Base-by-base conservation (phyloP, 2,329 filamentous ascomycete species). In the Phialophora expanda region DNA sequence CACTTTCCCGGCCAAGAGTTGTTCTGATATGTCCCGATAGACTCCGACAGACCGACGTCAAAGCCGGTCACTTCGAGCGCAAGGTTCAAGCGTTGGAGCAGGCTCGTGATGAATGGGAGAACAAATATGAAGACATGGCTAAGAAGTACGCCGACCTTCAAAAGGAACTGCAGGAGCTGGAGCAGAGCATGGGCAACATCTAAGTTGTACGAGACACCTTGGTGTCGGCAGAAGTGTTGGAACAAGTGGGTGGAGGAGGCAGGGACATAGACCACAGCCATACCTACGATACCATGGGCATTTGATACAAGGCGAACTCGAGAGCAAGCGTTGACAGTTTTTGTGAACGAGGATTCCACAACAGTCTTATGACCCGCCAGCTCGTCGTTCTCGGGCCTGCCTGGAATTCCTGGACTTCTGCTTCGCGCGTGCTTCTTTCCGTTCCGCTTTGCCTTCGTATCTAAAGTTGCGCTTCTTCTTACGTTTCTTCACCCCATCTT, bases 11-110 rank as follows among this genome's bases (percentile, higher is more conserved):
- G 59, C 32, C 4, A 14, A 24, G 11, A 55, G 53, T 22, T 62
- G 38, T 51, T 12, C 22, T 51, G 64, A 32, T 32, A 44, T 55
- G 48, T 26, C 11, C 62, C 17, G 44, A 55, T 74, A 99, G 95
- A 84, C 92, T 98, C 78, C 93, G 95, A 80, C 93, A 97, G 85
- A 97, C 95, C 83, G 95, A 99, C 80, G 93, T 98, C 83, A 98
- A 98, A 87, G 93, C 94, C 76, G 95, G 94, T 76, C 94, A 99
- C 85, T 98, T 94, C 82, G 95, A 99, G 85, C 95, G 95, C 83
- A 98, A 98, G 86, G 95, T 98, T 74, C 92, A 97, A 82, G 94
- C 95, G 75, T 89, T 97, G 77, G 95, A 99, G 84, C 85, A 87
- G 77, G 88, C 93, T 79, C 90, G 92, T 76, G 93, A 97, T 81